These are phyloP conservation scores for Euphorbia pulcherrima DNA, from an alignment of 345 rosid species.

Conservation along the genomic window DNA sequence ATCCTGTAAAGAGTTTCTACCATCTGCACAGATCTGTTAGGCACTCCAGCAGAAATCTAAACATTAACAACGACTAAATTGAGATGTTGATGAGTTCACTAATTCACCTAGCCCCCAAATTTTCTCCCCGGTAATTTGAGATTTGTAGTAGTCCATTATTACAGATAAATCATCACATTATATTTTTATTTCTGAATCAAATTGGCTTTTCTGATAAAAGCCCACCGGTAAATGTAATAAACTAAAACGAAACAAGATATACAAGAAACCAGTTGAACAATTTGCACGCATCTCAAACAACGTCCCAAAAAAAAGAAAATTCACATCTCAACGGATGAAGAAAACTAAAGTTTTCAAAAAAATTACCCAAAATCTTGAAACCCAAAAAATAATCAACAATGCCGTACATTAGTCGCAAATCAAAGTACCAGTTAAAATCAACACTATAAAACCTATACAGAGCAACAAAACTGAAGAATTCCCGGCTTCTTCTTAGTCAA, in stretches of 20 bases:
- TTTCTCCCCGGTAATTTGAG: not conserved
- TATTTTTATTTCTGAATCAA: not conserved
- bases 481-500: not conserved
- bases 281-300: not conserved
- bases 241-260: not conserved
- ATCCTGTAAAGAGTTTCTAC: constrained; percentile 29
- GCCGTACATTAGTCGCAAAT: not conserved
- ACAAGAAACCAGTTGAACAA: constrained; percentile 3
- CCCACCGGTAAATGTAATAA: not conserved
- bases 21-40: constrained; percentile 28
- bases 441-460: constrained; percentile 4
- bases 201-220: not conserved
- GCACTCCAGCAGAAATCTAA: constrained; percentile 31
- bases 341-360: not conserved
- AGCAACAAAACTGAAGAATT: constrained; percentile 6
- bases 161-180: not conserved
- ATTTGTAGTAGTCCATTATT: not conserved
- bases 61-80: constrained; percentile 14
- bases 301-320: not conserved
- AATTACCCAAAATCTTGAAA: constrained; percentile 14
- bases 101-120: not conserved
- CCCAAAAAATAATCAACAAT: no score
- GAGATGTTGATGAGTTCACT: not conserved
- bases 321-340: not conserved
- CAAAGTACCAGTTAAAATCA: constrained; percentile 7